Base-by-base conservation (phyloP, 306 rosid species). In the Citrullus colocynthis region DNA sequence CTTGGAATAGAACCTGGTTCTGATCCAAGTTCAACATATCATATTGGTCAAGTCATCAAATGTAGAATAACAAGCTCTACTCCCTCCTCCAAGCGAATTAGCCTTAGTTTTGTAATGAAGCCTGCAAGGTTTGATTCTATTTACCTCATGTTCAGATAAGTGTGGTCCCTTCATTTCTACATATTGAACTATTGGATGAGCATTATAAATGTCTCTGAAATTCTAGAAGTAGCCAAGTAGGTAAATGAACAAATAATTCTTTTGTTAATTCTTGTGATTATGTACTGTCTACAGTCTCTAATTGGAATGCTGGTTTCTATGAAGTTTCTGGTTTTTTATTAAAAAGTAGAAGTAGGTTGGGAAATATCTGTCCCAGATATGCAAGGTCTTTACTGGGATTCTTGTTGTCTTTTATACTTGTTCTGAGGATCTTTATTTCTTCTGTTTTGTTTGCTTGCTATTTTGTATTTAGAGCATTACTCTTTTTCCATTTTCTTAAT, bases 1-100 rank as follows among this genome's bases (percentile, higher is more conserved):
- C 97, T 95, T 24, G 97, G 91, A 78, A 73, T 95, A 81, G 97
- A 90, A 83, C 88, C 96, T 48, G 97, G 96, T 79, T 83, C 82
- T 73, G 90, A 87, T 84, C 95, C 98, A 44, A 81, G 83, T 86
- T 80, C 83, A 21, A 83, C 87, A 66, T 94, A 89, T 82, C 93
- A 88, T 85, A 92, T 89, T 75, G 98, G 95, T 17, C 96, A 94
- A 90, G 98, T 89, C 54, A 88, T 94, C 85, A 94, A 94, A 87
- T 94, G 97, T 81, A 85, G 98, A 60, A 86, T 92, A 79, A 66
- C 78, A 34, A 88, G 88, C 64, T 86, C 91, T 52, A 78, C 84
- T 82, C 87, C 93, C 32, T 84, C 92, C 80, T 89, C 92, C 32
- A 86, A 90, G 84, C 90, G 97, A 83, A 89, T 95, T 86, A 92